These are phyloP conservation scores for Paraglomus occultum DNA, from an alignment of 192 early-diverging fungal species.

Conservation along the genomic window DNA sequence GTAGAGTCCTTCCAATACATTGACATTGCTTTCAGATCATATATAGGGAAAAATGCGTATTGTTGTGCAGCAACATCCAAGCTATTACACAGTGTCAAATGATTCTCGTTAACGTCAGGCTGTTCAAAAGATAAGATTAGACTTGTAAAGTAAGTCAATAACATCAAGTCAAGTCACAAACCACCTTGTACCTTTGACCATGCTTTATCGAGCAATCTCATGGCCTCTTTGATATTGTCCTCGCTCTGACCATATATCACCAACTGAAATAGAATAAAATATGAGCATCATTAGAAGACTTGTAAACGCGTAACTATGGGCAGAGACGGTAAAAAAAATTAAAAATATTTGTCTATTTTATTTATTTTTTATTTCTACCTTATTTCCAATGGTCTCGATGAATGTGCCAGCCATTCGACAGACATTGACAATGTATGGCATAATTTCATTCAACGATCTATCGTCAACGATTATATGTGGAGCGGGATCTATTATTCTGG, in stretches of 20 bases:
- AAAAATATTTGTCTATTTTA: not conserved
- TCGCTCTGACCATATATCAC: not conserved
- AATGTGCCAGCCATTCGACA: not conserved
- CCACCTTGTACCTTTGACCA: not conserved
- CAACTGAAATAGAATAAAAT: not conserved
- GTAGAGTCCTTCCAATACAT: not conserved
- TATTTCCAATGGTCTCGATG: not conserved
- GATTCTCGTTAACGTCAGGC: conserved; percentile 13
- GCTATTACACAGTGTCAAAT: conserved; percentile 4
- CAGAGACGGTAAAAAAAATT: not conserved
- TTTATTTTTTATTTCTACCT: too few relatives aligned
- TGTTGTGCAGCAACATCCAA: not conserved
- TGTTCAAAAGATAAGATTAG: not conserved
- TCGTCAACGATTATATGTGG: conserved; percentile 6
- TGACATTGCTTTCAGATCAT: conserved; percentile 3
- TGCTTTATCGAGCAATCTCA: conserved; percentile 3
- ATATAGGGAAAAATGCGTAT: conserved; percentile 12
- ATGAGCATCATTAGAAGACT: not conserved
- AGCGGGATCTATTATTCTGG: not conserved
- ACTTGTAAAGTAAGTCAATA: not conserved
- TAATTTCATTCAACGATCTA: conserved; percentile 16
- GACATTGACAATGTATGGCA: conserved; percentile 10
- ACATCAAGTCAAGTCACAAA: not conserved
- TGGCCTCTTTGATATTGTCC: conserved; percentile 5
- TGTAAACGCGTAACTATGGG: not conserved